Evolutionary conservation across 1,139 yeast species (phyloP).

Genomic region (Protomyces gravidus): DNA sequence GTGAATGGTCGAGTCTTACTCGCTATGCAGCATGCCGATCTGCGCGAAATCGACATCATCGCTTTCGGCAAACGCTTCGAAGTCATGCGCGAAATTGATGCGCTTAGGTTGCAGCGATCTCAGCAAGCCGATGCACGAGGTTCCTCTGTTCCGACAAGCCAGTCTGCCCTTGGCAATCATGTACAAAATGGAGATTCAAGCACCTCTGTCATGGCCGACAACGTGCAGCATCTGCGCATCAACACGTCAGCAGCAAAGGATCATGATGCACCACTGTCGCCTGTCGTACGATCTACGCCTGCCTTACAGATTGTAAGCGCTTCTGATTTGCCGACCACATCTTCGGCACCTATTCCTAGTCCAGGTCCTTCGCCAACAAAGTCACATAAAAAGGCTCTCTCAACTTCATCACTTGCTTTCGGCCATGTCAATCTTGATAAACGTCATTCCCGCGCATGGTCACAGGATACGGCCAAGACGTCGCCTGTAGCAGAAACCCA

Average conservation of each 20-base stretch:
- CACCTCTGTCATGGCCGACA: neutral
- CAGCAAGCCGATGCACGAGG: neutral
- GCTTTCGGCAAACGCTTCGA: constrained; percentile 96
- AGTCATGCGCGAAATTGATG: constrained; percentile 80
- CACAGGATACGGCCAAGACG: constrained; percentile 22
- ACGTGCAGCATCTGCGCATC: neutral
- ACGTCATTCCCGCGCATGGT: constrained; percentile 23
- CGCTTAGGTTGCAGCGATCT: constrained; percentile 41
- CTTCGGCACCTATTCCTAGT: neutral
- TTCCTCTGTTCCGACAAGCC: neutral
- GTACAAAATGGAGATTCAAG: neutral
- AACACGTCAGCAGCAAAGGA: neutral
- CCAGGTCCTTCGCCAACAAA: neutral
- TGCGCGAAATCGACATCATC: constrained; percentile 84
- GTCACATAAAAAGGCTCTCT: constrained; percentile 8
- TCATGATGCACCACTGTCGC: neutral
- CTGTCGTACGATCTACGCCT: neutral
- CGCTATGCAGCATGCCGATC: constrained; percentile 76
- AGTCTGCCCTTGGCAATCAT: neutral
- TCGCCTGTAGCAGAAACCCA: neutral
- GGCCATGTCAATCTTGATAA: neutral
- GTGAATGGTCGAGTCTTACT: constrained; percentile 80
- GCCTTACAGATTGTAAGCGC: neutral
- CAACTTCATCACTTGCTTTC: constrained; percentile 13
- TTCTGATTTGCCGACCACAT: neutral